phyloP scores from a whole-genome alignment of 192 early-diverging fungal genomes.

The Gamsiella multidivaricata region DNA sequence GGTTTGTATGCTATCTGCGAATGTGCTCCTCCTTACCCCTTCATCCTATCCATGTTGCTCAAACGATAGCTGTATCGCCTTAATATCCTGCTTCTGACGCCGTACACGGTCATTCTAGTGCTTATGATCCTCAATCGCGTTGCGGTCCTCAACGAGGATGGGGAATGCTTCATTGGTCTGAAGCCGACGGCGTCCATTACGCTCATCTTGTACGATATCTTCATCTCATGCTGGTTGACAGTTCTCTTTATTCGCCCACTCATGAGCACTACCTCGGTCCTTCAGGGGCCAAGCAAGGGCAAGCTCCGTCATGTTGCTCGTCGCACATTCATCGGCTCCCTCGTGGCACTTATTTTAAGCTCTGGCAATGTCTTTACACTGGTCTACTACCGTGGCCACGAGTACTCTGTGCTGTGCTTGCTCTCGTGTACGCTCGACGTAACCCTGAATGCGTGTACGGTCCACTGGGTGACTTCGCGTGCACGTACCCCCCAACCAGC shows the following conservation, averaged over 20 bases:
- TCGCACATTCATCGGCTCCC: constrained; percentile 55
- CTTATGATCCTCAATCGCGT: constrained; percentile 42
- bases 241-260: constrained; percentile 47
- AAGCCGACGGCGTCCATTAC: constrained; percentile 35
- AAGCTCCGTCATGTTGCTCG: constrained; percentile 51
- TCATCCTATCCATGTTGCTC: not conserved
- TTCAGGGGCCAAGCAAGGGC: constrained; percentile 40
- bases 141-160: constrained; percentile 29
- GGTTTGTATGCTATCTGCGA: not conserved
- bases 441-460: constrained; percentile 54
- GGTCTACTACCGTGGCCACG: constrained; percentile 49
- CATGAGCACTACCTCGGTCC: constrained; percentile 37
- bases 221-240: constrained; percentile 45
- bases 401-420: constrained; percentile 58
- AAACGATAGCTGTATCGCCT: constrained; percentile 17
- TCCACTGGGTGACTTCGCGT: constrained; percentile 60
- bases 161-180: constrained; percentile 30
- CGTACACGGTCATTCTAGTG: constrained; percentile 32
- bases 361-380: constrained; percentile 57
- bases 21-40: not conserved
- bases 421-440: constrained; percentile 61
- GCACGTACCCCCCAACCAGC: constrained; percentile 6
- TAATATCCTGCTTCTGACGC: constrained; percentile 37
- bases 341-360: constrained; percentile 56
- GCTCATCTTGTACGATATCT: constrained; percentile 47